Percentiles rank a stretch among this genome's conserved stretches.
Evolutionary conservation across 1,284 basidiomycete genomes (phyloP).

Genomic region (Leccinum insolens): DNA sequence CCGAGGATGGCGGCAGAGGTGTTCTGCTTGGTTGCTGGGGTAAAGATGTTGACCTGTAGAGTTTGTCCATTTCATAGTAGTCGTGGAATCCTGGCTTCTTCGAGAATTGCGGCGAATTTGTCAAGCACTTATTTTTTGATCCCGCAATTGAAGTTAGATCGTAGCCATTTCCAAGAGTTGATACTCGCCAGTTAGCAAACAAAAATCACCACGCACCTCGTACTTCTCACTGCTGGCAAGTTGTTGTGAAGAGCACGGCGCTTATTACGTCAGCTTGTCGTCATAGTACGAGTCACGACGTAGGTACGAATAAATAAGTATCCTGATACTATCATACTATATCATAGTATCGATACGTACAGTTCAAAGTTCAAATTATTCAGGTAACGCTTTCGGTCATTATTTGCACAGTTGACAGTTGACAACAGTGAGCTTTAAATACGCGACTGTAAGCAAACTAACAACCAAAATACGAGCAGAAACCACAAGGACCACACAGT

Average conservation of each 20-base stretch:
- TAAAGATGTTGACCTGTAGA: constrained; percentile 78
- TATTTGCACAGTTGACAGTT: constrained; percentile 19
- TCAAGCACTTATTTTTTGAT: constrained; percentile 80
- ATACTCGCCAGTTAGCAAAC: constrained; percentile 40
- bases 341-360: no score
- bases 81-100: constrained; percentile 71
- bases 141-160: constrained; percentile 98
- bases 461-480: constrained; percentile 22
- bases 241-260: no score
- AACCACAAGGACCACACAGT: constrained; percentile 38
- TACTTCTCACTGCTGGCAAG: no score
- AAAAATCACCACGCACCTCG: no score
- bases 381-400: constrained; percentile 45
- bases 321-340: no score
- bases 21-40: constrained; percentile 74
- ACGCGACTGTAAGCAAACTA: background rate
- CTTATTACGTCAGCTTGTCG: no score
- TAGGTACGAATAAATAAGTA: no score
- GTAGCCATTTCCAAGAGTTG: constrained; percentile 90
- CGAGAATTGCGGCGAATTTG: constrained; percentile 91
- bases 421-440: constrained; percentile 13
- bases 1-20: constrained; percentile 78
- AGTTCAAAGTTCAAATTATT: background rate
- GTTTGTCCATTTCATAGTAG: constrained; percentile 74
- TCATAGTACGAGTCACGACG: no score